Conservation (phyloP, 495 filamentous ascomycete species). For the Aspergillus olivimuriae region DNA sequence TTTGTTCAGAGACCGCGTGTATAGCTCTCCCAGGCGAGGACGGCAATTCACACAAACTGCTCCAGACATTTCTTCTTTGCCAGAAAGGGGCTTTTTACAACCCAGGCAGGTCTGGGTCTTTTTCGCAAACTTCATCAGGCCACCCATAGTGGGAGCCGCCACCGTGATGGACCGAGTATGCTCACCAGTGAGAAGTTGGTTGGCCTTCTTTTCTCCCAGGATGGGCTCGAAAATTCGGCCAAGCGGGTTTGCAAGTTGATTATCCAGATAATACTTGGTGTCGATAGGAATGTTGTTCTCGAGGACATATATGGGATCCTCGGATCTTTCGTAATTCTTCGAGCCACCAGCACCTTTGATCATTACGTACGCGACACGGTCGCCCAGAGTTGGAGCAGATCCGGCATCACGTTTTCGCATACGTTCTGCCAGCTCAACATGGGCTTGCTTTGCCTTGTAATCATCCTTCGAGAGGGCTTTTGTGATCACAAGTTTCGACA, state of each 20-base stretch:
- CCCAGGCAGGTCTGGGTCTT: constrained; percentile 97
- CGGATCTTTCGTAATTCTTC: constrained; percentile 91
- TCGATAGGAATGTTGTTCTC: constrained; percentile 98
- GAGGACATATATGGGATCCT: constrained; percentile 94
- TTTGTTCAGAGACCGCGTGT: constrained; percentile 81
- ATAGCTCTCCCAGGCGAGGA: constrained; percentile 83
- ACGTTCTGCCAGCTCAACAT: constrained; percentile 86
- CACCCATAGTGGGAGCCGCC: constrained; percentile 80
- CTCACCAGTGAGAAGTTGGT: constrained; percentile 74
- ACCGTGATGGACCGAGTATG: constrained; percentile 91
- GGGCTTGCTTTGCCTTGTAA: constrained; percentile 87
- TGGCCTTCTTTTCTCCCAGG: constrained; percentile 82
- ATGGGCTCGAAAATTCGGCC: constrained; percentile 97
- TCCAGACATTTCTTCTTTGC: constrained; percentile 70
- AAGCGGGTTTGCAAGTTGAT: constrained; percentile 92
- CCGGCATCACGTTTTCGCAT: constrained; percentile 96
- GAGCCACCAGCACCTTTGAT: constrained; percentile 81
- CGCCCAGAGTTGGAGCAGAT: constrained; percentile 88
- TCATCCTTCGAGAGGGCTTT: constrained; percentile 83
- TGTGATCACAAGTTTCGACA: constrained; percentile 98
- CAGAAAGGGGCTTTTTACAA: constrained; percentile 89
- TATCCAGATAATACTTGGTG: constrained; percentile 98
- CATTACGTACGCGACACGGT: constrained; percentile 98
- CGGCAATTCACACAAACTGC: constrained; percentile 84
- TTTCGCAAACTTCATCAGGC: constrained; percentile 97